phyloP scores from a whole-genome alignment of 306 rosid species.

The Styphnolobium japonicum region DNA sequence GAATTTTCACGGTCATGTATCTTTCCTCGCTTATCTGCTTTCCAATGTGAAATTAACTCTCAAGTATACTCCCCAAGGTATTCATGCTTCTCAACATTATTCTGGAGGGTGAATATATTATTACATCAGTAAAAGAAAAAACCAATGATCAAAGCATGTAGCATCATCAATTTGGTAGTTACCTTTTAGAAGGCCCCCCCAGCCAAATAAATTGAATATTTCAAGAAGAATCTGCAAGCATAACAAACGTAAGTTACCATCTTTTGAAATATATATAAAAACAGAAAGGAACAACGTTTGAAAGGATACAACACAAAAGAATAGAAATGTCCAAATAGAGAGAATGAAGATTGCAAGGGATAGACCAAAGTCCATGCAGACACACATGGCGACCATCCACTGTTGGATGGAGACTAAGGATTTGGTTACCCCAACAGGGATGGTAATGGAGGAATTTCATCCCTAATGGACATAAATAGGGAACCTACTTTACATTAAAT shows the following conservation, averaged over 20 bases:
- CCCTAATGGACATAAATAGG: not conserved
- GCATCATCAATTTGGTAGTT: constrained; percentile 16
- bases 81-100: constrained; percentile 94
- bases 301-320: not conserved
- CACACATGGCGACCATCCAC: not conserved
- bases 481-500: not conserved
- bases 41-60: constrained; percentile 91
- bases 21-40: constrained; percentile 99
- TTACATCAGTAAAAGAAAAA: constrained; percentile 34
- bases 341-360: not conserved
- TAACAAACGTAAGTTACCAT: constrained; percentile 11
- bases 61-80: constrained; percentile 99
- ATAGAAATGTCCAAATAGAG: not conserved
- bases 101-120: constrained; percentile 57
- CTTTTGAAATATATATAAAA: not conserved
- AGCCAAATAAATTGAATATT: constrained; percentile 95
- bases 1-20: constrained; percentile 98
- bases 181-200: constrained; percentile 99
- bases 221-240: constrained; percentile 85
- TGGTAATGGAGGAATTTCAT: not conserved
- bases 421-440: not conserved
- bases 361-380: constrained; percentile 17
- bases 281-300: not conserved
- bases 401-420: not conserved
- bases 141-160: not conserved